Conservation (phyloP, 352 stramenopile genomes). For the Elongisporangium anandrum region DNA sequence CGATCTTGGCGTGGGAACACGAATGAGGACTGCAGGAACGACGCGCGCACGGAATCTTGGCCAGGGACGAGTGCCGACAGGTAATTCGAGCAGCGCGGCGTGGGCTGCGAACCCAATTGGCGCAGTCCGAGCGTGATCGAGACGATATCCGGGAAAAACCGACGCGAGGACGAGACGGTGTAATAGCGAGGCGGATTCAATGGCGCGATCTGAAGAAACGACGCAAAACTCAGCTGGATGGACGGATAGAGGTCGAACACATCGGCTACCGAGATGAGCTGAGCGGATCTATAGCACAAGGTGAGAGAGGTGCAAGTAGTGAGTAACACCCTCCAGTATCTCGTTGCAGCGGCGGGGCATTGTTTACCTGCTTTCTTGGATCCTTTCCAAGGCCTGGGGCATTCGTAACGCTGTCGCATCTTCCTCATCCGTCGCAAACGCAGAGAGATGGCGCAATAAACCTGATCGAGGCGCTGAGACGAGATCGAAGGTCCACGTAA, state of each 20-base stretch:
- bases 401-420: slow-evolving; percentile 42
- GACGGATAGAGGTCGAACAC: slow-evolving; percentile 70
- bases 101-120: slow-evolving; percentile 38
- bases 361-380: slow-evolving; percentile 37
- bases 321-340: not conserved
- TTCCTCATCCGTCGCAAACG: slow-evolving; percentile 50
- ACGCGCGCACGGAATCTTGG: slow-evolving; percentile 41
- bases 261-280: slow-evolving; percentile 51
- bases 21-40: slow-evolving; percentile 74
- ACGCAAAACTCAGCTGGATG: slow-evolving; percentile 48
- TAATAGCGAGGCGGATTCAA: slow-evolving; percentile 71
- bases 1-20: slow-evolving; percentile 60
- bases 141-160: slow-evolving; percentile 43
- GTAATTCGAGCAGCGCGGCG: slow-evolving; percentile 76
- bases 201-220: slow-evolving; percentile 68
- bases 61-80: slow-evolving; percentile 41
- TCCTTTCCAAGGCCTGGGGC: slow-evolving; percentile 36
- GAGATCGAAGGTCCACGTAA: slow-evolving; percentile 79
- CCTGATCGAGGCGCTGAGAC: slow-evolving; percentile 48
- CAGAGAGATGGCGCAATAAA: slow-evolving; percentile 56
- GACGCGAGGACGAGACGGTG: slow-evolving; percentile 76
- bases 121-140: slow-evolving; percentile 74
- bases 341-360: slow-evolving; percentile 3
- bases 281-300: slow-evolving; percentile 5
- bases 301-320: not conserved